Evolutionary conservation across 2,329 filamentous ascomycete species (phyloP), one percentile per base, ranked within the genome.

Genomic region (Paramyrothecium roridum): DNA sequence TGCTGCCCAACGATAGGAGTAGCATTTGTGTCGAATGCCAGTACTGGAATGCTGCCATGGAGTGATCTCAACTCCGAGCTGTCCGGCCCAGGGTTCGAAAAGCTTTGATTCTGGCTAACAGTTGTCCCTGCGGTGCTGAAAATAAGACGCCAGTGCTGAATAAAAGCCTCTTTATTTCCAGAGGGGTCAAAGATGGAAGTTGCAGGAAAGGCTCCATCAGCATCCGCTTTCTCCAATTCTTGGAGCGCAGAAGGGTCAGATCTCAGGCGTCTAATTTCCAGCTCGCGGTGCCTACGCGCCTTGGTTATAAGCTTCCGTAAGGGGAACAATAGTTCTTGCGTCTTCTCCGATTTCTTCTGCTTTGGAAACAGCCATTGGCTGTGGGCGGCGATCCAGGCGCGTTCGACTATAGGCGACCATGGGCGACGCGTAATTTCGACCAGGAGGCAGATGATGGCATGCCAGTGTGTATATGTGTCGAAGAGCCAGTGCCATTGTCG

Each of bases 401-500:
- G 68, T 57, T 82, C 80, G 1, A 76, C 61, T 3, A 73, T 68
- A 1, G 77, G 69, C 12, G 76, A 76, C 76, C 77, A 80, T 2
- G 73, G 70, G 0, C 76, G 70, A 3, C 74, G 75, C 16, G 73
- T 76, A 1, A 78, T 67, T 61, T 84, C 80, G 13, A 84, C 72
- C 26, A 85, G 61, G 1, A 84, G 70, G 59, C 81, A 85, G 0
- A 81, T 80, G 3, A 84, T 76, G 4, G 82, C 80, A 59, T 84
- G 76, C 80, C 82, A 85, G 56, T 84, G 81, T 0, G 78, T 81
- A 62, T 83, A 84, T 0, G 80, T 82, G 10, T 30, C 26, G 65
- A 82, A 84, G 7, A 83, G 69, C 83, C 83, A 86, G 19, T 79
- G 78, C 77, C 79, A 84, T 49, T 78, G 77, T 11, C 74, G 74